Percentiles rank a stretch among this genome's conserved stretches.
These are phyloP conservation scores for Whalleya microplaca DNA, from an alignment of 2,329 filamentous ascomycete species.

Conservation along the genomic window DNA sequence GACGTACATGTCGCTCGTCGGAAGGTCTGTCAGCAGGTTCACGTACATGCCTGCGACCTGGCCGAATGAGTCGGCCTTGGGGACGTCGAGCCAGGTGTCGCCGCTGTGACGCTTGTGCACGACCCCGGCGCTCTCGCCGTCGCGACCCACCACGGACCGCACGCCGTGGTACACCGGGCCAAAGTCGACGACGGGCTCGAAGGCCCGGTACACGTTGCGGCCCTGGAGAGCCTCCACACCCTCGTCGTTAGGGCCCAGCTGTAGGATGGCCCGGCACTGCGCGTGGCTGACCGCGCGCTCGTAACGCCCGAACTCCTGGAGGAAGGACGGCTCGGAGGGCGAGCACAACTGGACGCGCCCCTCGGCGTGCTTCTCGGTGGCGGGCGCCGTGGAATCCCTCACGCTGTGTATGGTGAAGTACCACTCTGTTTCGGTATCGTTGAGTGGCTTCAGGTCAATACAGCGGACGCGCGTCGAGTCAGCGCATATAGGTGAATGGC, in stretches of 20 bases:
- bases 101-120: constrained; percentile 24
- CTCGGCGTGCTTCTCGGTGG: constrained; percentile 19
- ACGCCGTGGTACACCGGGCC: constrained; percentile 37
- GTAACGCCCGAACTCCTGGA: constrained; percentile 26
- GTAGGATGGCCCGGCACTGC: constrained; percentile 34
- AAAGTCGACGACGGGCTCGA: constrained; percentile 42
- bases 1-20: constrained; percentile 38
- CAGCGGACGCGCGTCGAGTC: neutral
- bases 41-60: constrained; percentile 43
- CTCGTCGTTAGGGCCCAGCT: constrained; percentile 15
- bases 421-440: neutral
- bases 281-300: constrained; percentile 38
- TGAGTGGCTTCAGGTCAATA: neutral
- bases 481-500: constrained; percentile 19
- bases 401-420: neutral
- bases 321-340: constrained; percentile 3
- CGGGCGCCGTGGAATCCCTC: neutral
- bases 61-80: constrained; percentile 38
- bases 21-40: constrained; percentile 40
- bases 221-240: constrained; percentile 39
- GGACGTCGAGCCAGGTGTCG: constrained; percentile 29
- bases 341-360: constrained; percentile 26
- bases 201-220: constrained; percentile 42
- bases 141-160: constrained; percentile 30
- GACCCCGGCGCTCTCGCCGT: constrained; percentile 34